Base-by-base conservation (phyloP, 2,329 filamentous ascomycete species). In the Thelonectria olida region DNA sequence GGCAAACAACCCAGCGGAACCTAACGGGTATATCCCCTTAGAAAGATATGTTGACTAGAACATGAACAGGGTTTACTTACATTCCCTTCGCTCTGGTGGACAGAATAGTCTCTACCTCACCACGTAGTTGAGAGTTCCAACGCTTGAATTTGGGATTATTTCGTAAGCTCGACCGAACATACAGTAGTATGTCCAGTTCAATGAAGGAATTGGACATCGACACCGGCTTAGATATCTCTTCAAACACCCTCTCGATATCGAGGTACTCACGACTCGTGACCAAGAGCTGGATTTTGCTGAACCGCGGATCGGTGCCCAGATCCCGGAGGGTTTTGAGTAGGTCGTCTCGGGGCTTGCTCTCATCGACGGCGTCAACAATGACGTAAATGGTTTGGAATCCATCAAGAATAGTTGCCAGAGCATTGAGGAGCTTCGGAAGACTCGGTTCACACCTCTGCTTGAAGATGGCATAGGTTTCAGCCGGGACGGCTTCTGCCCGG, bases 1-100 rank as follows among this genome's bases (percentile, higher is more conserved):
- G 53, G 53, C 53, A 56, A 13, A 22, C 53, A 13, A 23, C 53
- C 53, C 53, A 56, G 4, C 44, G 44, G 17, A 56, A n/a, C n/a
- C n/a, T n/a, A n/a, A n/a, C n/a, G n/a, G n/a, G n/a, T n/a, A n/a
- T n/a, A n/a, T n/a, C n/a, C n/a, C n/a, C n/a, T n/a, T n/a, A n/a
- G n/a, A n/a, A n/a, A n/a, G n/a, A n/a, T n/a, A n/a, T n/a, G n/a
- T n/a, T n/a, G n/a, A n/a, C n/a, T n/a, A n/a, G n/a, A n/a, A n/a
- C n/a, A n/a, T n/a, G n/a, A n/a, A n/a, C n/a, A n/a, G n/a, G n/a
- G n/a, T n/a, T n/a, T n/a, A n/a, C n/a, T n/a, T n/a, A 56, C 53
- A 56, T 56, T 2, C 53, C 53, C 9, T 41, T 27, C 15, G 53
- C 53, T 2, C 53, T 31, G 7, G 23, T 22, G 7, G 44, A 8